These are phyloP conservation scores for Magnaporthiopsis rhizophila DNA, from an alignment of 2,329 filamentous ascomycete genomes.

Conservation along the genomic window DNA sequence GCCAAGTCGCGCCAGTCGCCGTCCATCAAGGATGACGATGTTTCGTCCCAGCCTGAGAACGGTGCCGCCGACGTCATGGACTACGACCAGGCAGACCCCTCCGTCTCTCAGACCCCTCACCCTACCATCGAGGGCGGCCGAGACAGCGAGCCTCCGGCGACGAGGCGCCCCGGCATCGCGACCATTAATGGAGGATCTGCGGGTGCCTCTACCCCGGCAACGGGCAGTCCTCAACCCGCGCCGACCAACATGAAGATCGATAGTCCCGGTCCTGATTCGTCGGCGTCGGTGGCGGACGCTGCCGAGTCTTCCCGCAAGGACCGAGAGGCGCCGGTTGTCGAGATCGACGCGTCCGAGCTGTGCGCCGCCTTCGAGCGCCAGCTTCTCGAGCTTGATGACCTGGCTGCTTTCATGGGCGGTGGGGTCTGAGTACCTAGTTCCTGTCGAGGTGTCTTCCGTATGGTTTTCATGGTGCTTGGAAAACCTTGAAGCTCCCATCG, in stretches of 20 bases:
- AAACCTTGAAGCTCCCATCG: too few relatives aligned
- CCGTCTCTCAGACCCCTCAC: constrained; percentile 23
- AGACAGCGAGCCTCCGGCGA: constrained; percentile 44
- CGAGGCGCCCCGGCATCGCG: constrained; percentile 45
- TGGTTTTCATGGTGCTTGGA: too few relatives aligned
- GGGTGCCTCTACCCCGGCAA: constrained; percentile 37
- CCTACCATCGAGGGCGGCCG: constrained; percentile 32
- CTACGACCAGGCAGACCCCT: constrained; percentile 39
- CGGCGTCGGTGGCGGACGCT: constrained; percentile 1
- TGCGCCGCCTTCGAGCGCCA: constrained; percentile 53
- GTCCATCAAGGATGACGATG: constrained; percentile 44
- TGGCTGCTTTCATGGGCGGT: constrained; percentile 55
- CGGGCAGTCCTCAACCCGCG: constrained; percentile 30
- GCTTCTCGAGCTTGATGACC: constrained; percentile 51
- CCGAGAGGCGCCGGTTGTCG: background rate
- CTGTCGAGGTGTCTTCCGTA: too few relatives aligned
- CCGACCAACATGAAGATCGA: constrained; percentile 16
- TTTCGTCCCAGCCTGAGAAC: constrained; percentile 45
- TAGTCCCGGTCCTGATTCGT: constrained; percentile 5
- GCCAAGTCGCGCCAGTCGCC: constrained; percentile 24
- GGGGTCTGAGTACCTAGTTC: constrained; percentile 36
- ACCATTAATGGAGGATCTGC: constrained; percentile 52
- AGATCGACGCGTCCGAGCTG: constrained; percentile 29
- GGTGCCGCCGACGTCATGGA: constrained; percentile 48
- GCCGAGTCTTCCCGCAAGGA: background rate